Percentiles rank a stretch among this genome's conserved stretches.
phyloP scores from a whole-genome alignment of 1,139 yeast species.

The Blastobotrys petasosporus region DNA sequence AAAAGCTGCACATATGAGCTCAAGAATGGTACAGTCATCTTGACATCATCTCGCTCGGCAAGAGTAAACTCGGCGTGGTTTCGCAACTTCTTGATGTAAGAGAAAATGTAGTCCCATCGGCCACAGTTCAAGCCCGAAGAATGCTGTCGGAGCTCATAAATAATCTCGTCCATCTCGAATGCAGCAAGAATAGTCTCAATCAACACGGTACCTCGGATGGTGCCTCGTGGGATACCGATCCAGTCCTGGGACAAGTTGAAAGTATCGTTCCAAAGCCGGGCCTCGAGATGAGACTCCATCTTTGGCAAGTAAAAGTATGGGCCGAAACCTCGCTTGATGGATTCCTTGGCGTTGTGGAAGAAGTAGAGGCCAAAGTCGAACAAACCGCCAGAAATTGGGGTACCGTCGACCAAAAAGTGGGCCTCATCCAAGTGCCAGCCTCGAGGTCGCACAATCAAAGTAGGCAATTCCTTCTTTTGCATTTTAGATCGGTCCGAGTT shows the following conservation, averaged over 20 bases:
- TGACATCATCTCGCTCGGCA: constrained; percentile 70
- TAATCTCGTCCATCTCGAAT: constrained; percentile 77
- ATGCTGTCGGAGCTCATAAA: constrained; percentile 68
- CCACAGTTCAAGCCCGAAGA: constrained; percentile 77
- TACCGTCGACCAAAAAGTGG: constrained; percentile 69
- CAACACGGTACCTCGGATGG: constrained; percentile 71
- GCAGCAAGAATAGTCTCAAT: constrained; percentile 74
- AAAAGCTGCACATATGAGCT: constrained; percentile 59
- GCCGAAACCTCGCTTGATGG: constrained; percentile 57
- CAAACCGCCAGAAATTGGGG: constrained; percentile 66
- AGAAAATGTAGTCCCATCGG: constrained; percentile 78
- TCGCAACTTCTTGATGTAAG: constrained; percentile 63
- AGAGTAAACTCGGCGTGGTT: constrained; percentile 56
- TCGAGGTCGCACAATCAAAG: constrained; percentile 76
- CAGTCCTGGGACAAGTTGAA: constrained; percentile 66
- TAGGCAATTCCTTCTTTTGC: constrained; percentile 48
- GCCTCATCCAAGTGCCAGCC: constrained; percentile 81
- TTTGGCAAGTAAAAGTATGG: constrained; percentile 77
- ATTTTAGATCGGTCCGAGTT: constrained; percentile 35
- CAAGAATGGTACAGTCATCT: constrained; percentile 75
- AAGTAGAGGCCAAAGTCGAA: constrained; percentile 76
- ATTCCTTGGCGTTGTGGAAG: constrained; percentile 63
- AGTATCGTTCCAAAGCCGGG: constrained; percentile 73
- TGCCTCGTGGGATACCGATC: constrained; percentile 59
- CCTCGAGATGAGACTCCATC: constrained; percentile 76